A percentile compares a stretch with the other conserved stretches of the same genome.
Evolutionary conservation across 2,329 filamentous ascomycete genomes (phyloP).

Genomic region (Alternaria burnsii): DNA sequence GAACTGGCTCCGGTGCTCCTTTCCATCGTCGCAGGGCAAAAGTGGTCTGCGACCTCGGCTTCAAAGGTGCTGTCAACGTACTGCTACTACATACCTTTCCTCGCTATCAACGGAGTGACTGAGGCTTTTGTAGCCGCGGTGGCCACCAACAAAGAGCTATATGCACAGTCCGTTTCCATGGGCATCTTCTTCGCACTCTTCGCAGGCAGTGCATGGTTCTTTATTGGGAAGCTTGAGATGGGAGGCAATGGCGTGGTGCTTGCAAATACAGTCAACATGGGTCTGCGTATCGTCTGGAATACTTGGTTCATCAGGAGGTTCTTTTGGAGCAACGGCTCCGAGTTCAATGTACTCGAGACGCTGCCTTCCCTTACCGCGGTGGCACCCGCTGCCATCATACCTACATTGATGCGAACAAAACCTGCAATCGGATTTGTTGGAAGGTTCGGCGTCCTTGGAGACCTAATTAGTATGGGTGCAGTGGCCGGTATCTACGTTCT

Average conservation of each 20-base stretch:
- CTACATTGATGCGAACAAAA: slow-evolving; percentile 47
- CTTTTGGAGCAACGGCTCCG: slow-evolving; percentile 32
- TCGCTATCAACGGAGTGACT: slow-evolving; percentile 89
- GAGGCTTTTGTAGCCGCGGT: slow-evolving; percentile 94
- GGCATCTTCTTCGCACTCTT: slow-evolving; percentile 79
- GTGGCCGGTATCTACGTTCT: slow-evolving; percentile 49
- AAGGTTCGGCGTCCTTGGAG: slow-evolving; percentile 53
- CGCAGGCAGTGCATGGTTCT: slow-evolving; percentile 75
- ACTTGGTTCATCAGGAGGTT: slow-evolving; percentile 69
- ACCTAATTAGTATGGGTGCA: slow-evolving; percentile 50
- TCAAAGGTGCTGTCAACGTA: slow-evolving; percentile 79
- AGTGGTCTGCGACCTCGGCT: slow-evolving; percentile 79
- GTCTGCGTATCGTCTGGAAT: slow-evolving; percentile 84
- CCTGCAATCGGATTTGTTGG: slow-evolving; percentile 34
- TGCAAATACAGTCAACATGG: slow-evolving; percentile 92
- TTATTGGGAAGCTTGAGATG: slow-evolving; percentile 72
- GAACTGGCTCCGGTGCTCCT: slow-evolving; percentile 77
- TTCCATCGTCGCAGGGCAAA: slow-evolving; percentile 75
- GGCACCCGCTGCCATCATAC: slow-evolving; percentile 50
- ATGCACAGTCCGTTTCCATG: slow-evolving; percentile 85
- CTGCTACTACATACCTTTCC: slow-evolving; percentile 90
- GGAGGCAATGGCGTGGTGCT: slow-evolving; percentile 84
- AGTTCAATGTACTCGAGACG: slow-evolving; percentile 28
- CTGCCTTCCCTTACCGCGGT: slow-evolving; percentile 42
- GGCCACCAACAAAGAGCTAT: slow-evolving; percentile 77